Evolutionary conservation across 2,329 filamentous ascomycete species (phyloP), one percentile per base, ranked within the genome.

Genomic region (Sporothrix luriei): DNA sequence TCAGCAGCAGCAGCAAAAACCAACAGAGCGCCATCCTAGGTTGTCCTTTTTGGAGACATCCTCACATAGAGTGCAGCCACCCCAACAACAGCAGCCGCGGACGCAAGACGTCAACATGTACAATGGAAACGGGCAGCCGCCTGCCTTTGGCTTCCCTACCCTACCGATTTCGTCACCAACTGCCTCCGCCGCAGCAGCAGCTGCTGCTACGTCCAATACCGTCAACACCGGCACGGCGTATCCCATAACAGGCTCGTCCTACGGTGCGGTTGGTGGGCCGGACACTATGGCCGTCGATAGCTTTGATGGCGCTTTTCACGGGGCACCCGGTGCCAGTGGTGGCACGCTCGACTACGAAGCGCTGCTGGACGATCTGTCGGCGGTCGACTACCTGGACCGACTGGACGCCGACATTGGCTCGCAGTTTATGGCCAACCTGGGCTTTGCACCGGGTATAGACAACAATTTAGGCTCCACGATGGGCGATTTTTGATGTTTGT

Each of bases 371-470:
- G 83, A 85, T 68, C 78, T 86, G 38, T 82, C 82, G 21, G 82
- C 83, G n/a, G 81, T 84, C 52, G 83, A 85, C 70, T 82, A 80
- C 72, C 78, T 79, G 0, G 83, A 84, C 68, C 78, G 80, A 48
- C 78, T 85, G 57, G 84, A 86, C 33, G 81, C 83, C 14, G 86
- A 89, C 72, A 59, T 71, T 26, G 65, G 68, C 9, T 82, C 85
- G 1, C 85, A 88, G 72, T 90, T 90, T 74, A 88, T 90, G 87
- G 83, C 86, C 57, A 90, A 90, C 73, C 79, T 90, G 24, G 88
- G 88, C 0, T 89, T 90, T 75, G 86, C 84, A 1, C 87, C 88
- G 0, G 87, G 87, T 14, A 68, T 64, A 7, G 67, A 69, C 19
- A 71, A 68, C 11, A 70, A 68, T n/a, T 19, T 70, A 19, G 79